Conservation (phyloP, 192 early-diverging fungal genomes). For the Pilobolus umbonatus region DNA sequence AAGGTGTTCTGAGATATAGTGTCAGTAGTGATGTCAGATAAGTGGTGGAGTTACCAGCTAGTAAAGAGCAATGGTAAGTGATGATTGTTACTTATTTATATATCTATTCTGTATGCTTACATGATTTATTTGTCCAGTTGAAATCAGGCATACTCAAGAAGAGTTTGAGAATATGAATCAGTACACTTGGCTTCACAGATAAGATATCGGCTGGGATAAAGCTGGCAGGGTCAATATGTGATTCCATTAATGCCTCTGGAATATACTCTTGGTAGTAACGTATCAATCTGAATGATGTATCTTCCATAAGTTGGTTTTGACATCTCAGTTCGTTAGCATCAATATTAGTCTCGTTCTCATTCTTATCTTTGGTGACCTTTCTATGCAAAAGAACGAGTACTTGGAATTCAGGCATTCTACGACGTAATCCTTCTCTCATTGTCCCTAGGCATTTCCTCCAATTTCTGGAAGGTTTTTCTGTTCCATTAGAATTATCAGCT, state of each 20-base stretch:
- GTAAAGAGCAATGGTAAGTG: constrained; percentile 4
- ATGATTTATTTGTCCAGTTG: constrained; percentile 62
- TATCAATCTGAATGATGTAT: constrained; percentile 53
- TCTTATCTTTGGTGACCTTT: constrained; percentile 21
- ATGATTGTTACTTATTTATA: not conserved
- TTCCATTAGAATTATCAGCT: not conserved
- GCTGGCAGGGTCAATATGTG: constrained; percentile 69
- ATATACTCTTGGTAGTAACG: constrained; percentile 63
- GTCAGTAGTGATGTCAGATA: constrained; percentile 52
- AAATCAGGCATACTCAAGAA: constrained; percentile 56
- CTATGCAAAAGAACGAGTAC: constrained; percentile 50
- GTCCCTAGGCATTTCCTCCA: constrained; percentile 28
- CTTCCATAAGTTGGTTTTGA: constrained; percentile 46
- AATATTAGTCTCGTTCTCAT: constrained; percentile 32
- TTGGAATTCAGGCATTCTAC: constrained; percentile 68
- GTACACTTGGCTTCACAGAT: constrained; percentile 41
- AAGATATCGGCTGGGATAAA: constrained; percentile 62
- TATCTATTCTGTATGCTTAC: constrained; percentile 26
- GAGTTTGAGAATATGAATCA: constrained; percentile 59
- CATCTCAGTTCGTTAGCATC: constrained; percentile 34
- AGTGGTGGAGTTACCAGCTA: constrained; percentile 41
- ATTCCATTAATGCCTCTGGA: constrained; percentile 60
- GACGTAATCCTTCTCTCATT: constrained; percentile 54
- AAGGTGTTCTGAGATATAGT: constrained; percentile 45
- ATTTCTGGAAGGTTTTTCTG: constrained; percentile 15